These are phyloP conservation scores for Triglochin maritima DNA, from an alignment of 106 monocot species.

Conservation along the genomic window DNA sequence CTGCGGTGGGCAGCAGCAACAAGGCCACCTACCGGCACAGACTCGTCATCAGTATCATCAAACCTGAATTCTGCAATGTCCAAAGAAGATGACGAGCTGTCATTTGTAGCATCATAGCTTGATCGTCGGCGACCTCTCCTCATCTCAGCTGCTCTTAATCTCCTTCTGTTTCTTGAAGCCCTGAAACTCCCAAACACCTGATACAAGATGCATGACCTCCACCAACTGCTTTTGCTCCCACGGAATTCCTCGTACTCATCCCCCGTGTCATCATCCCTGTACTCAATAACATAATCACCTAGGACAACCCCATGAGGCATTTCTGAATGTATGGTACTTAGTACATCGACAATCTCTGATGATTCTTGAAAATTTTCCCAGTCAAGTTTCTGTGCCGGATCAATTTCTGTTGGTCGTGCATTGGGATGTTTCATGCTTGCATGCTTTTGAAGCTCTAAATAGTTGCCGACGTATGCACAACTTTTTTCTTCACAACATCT, in stretches of 20 bases:
- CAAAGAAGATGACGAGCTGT: slow-evolving; percentile 8
- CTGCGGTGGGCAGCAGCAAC: slow-evolving; percentile 9
- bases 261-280: slow-evolving; percentile 9
- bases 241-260: slow-evolving; percentile 21
- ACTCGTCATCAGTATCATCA: slow-evolving; percentile 24
- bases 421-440: slow-evolving; percentile 12
- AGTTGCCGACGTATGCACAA: slow-evolving; percentile 18
- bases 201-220: slow-evolving; percentile 24
- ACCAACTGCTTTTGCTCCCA: slow-evolving; percentile 20
- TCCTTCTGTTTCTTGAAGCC: slow-evolving; percentile 20
- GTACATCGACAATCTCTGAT: slow-evolving; percentile 23
- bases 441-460: slow-evolving; percentile 11
- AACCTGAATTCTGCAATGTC: slow-evolving; percentile 20
- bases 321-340: slow-evolving; percentile 26
- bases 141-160: not conserved
- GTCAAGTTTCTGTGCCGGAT: slow-evolving; percentile 18
- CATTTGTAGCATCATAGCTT: slow-evolving; percentile 9
- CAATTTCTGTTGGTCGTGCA: slow-evolving; percentile 21
- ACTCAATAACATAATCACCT: slow-evolving; percentile 28
- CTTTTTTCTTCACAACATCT: slow-evolving; percentile 20
- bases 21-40: slow-evolving; percentile 1
- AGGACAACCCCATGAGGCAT: slow-evolving; percentile 20
- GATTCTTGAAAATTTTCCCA: slow-evolving; percentile 28
- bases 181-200: slow-evolving; percentile 23
- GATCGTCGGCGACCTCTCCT: slow-evolving; percentile 5